Evolutionary conservation across 768 basidiomycete genomes (phyloP).

Genomic region (Porphyrellus cyaneotinctus): DNA sequence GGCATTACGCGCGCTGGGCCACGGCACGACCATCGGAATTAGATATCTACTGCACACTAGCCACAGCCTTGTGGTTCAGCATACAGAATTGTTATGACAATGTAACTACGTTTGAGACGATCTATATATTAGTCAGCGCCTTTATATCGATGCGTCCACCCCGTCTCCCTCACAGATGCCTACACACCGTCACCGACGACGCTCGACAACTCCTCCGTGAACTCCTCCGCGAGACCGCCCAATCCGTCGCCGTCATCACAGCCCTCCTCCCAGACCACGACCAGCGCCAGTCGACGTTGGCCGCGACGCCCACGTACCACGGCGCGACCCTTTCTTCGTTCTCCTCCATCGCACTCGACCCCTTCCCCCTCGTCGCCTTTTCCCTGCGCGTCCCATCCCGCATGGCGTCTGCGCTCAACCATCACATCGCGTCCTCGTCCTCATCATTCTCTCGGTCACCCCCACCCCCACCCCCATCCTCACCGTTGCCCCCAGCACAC

Average conservation of each 20-base stretch:
- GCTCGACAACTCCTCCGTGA: constrained; percentile 38
- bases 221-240: constrained; percentile 71
- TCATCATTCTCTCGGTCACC: no score
- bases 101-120: no score
- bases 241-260: constrained; percentile 85
- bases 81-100: no score
- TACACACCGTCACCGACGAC: constrained; percentile 11
- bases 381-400: constrained; percentile 86
- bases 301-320: constrained; percentile 45
- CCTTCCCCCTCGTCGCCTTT: constrained; percentile 83
- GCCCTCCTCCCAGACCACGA: constrained; percentile 44
- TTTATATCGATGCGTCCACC: background rate
- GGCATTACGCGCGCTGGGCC: no score
- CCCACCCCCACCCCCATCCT: constrained; percentile 3
- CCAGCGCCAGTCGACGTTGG: background rate
- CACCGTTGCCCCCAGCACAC: constrained; percentile 40
- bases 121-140: no score
- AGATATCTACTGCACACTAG: background rate
- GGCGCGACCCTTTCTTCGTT: constrained; percentile 95
- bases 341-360: constrained; percentile 86
- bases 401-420: constrained; percentile 63
- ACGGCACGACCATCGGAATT: no score
- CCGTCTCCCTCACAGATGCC: background rate
- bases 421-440: constrained; percentile 13
- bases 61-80: no score